These are phyloP conservation scores for Penicillium sp. DNA, from an alignment of 2,329 filamentous ascomycete species.

Conservation along the genomic window DNA sequence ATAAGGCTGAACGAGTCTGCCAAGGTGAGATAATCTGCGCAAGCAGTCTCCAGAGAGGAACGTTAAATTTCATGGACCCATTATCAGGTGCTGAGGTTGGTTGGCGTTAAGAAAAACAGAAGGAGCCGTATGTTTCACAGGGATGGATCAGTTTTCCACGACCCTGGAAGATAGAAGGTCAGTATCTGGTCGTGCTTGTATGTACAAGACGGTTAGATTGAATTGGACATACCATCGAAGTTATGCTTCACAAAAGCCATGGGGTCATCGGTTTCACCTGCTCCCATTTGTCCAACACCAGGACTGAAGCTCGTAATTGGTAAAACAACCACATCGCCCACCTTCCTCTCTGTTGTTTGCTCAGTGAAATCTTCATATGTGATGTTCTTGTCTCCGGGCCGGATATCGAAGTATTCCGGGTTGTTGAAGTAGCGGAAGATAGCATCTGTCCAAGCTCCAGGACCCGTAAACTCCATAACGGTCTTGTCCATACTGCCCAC, in stretches of 20 bases:
- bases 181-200: slow-evolving; percentile 5
- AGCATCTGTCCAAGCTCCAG: slow-evolving; percentile 89
- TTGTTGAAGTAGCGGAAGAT: slow-evolving; percentile 96
- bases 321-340: slow-evolving; percentile 89
- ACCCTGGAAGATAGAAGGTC: slow-evolving; percentile 23
- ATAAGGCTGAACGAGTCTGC: background rate
- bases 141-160: slow-evolving; percentile 41
- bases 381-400: slow-evolving; percentile 65
- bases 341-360: slow-evolving; percentile 77
- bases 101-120: background rate
- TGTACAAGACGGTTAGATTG: background rate
- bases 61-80: background rate
- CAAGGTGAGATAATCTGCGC: background rate
- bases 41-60: background rate
- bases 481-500: slow-evolving; percentile 65
- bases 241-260: slow-evolving; percentile 98
- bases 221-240: slow-evolving; percentile 70
- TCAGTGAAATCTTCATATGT: slow-evolving; percentile 87
- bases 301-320: slow-evolving; percentile 98
- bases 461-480: slow-evolving; percentile 92
- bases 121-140: slow-evolving; percentile 17
- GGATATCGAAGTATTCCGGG: slow-evolving; percentile 80
- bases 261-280: slow-evolving; percentile 81
- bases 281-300: slow-evolving; percentile 89
- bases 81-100: background rate